Evolutionary conservation across 192 early-diverging fungal genomes (phyloP).

Genomic region (Rhizophagus sp.): DNA sequence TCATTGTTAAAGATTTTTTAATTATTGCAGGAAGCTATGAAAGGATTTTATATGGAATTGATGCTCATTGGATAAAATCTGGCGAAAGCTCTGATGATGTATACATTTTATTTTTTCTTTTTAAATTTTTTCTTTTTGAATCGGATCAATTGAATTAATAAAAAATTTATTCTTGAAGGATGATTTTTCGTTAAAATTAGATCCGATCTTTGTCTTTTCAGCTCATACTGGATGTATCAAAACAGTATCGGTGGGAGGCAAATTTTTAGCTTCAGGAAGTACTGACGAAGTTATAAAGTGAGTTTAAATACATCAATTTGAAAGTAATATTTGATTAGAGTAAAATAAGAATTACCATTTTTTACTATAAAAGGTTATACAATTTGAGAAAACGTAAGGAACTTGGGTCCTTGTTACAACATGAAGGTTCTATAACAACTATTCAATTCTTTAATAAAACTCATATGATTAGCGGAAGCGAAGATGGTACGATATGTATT

Average conservation of each 20-base stretch:
- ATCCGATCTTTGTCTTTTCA: slow-evolving; percentile 90
- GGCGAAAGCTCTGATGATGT: background rate
- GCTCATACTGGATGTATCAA: slow-evolving; percentile 96
- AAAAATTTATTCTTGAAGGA: background rate
- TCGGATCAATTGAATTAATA: slow-evolving; percentile 8
- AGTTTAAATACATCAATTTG: slow-evolving; percentile 5
- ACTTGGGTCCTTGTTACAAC: slow-evolving; percentile 88
- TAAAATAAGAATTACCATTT: background rate
- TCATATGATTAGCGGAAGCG: slow-evolving; percentile 87
- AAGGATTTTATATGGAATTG: slow-evolving; percentile 92
- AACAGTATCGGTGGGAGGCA: slow-evolving; percentile 70
- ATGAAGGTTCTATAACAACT: slow-evolving; percentile 87
- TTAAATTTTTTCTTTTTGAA: background rate
- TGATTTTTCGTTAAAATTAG: slow-evolving; percentile 48
- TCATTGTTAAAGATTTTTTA: slow-evolving; percentile 51
- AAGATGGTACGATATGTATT: slow-evolving; percentile 86
- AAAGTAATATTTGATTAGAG: background rate
- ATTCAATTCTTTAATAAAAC: slow-evolving; percentile 80
- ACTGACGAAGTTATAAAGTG: slow-evolving; percentile 91
- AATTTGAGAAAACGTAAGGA: slow-evolving; percentile 86
- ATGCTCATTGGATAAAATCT: slow-evolving; percentile 59
- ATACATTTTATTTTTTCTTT: background rate
- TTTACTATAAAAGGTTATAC: slow-evolving; percentile 60
- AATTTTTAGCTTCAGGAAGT: slow-evolving; percentile 91
- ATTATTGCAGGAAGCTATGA: slow-evolving; percentile 92